Conservation (phyloP, 2,329 filamentous ascomycete genomes). For the Cladosporium oxysporum region DNA sequence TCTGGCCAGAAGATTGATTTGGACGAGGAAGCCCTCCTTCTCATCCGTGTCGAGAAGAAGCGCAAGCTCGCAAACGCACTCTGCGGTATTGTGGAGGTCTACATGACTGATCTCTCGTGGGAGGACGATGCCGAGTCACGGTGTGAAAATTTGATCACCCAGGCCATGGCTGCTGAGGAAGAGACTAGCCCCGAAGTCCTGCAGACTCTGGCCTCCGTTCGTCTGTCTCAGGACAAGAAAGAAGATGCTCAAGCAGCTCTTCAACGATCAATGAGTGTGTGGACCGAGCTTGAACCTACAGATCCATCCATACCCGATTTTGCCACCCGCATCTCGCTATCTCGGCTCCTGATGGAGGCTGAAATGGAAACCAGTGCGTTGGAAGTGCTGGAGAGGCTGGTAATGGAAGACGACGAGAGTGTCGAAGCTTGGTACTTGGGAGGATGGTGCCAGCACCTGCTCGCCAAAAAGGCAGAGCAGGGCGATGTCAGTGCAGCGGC, state of each 20-base stretch:
- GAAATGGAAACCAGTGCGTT: conserved; percentile 83
- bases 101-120: conserved; percentile 85
- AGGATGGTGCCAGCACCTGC: conserved; percentile 85
- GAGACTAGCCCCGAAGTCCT: conserved; percentile 77
- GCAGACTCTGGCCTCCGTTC: conserved; percentile 90
- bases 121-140: conserved; percentile 85
- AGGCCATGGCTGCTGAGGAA: conserved; percentile 83
- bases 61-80: conserved; percentile 85
- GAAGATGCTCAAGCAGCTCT: conserved; percentile 82
- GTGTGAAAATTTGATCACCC: conserved; percentile 86
- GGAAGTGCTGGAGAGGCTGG: conserved; percentile 78
- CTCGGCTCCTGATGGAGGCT: conserved; percentile 85
- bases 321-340: conserved; percentile 77
- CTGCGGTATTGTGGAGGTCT: conserved; percentile 92
- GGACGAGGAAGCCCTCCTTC: conserved; percentile 38
- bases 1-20: conserved; percentile 41
- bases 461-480: conserved; percentile 66
- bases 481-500: conserved; percentile 35
- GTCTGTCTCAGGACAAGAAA: conserved; percentile 79
- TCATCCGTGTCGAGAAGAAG: conserved; percentile 67
- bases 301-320: conserved; percentile 80
- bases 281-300: conserved; percentile 75
- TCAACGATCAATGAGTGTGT: conserved; percentile 75
- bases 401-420: conserved; percentile 87
- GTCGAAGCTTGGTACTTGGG: conserved; percentile 97